Evolutionary conservation across 2,329 filamentous ascomycete genomes (phyloP).

Genomic region (Gaeumannomyces sp.): DNA sequence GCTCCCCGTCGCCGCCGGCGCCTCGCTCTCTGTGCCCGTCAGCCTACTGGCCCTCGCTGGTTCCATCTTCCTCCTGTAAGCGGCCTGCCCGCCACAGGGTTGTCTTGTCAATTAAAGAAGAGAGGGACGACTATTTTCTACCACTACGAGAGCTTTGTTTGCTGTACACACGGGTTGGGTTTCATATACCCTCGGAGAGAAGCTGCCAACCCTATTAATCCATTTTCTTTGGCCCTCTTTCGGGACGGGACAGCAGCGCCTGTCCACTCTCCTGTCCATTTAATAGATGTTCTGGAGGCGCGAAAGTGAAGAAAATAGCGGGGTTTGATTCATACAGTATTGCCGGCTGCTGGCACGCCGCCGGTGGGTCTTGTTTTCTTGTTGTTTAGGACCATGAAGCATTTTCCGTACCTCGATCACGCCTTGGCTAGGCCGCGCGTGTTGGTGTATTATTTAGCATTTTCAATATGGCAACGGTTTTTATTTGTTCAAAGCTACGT

Average conservation of each 20-base stretch:
- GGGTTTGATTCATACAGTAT: not conserved
- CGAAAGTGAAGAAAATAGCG: not conserved
- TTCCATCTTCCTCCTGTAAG: conserved; percentile 36
- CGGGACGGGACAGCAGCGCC: not conserved
- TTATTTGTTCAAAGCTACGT: not conserved
- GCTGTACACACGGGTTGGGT: not conserved
- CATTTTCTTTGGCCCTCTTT: not conserved
- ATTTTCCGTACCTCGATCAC: conserved; percentile 2
- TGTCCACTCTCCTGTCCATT: not conserved
- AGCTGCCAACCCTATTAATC: not conserved
- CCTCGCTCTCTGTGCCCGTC: conserved; percentile 31
- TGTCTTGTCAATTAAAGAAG: not conserved
- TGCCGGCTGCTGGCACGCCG: not conserved
- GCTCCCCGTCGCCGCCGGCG: conserved; percentile 17
- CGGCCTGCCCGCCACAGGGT: conserved; percentile 17
- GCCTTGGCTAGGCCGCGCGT: not conserved
- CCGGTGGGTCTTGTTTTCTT: conserved; percentile 1
- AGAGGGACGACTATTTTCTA: not conserved
- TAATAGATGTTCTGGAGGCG: not conserved
- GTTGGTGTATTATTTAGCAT: conserved; percentile 8
- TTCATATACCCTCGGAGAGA: not conserved
- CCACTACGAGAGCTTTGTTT: not conserved
- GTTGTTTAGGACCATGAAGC: conserved; percentile 6
- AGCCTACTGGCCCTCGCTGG: conserved; percentile 35
- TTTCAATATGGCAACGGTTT: conserved; percentile 1